These are phyloP conservation scores for Tirmania nivea DNA, from an alignment of 495 filamentous ascomycete genomes.

Conservation along the genomic window DNA sequence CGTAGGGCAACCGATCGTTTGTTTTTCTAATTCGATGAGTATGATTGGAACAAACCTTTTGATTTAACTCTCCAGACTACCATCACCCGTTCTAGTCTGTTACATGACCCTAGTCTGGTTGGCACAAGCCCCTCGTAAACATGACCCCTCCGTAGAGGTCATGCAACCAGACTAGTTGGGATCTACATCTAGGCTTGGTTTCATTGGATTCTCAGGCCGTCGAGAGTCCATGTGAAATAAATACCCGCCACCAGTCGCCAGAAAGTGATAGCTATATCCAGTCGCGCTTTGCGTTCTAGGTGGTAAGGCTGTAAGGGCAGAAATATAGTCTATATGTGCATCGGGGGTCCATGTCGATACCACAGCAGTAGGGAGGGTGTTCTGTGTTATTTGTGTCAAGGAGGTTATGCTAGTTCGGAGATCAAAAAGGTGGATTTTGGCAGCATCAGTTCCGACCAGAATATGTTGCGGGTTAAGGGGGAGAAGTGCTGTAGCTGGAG, in stretches of 20 bases:
- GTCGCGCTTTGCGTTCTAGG: slow-evolving; percentile 31
- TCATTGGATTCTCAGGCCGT: slow-evolving; percentile 32
- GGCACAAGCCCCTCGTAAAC: too few species aligned
- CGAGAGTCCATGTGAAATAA: slow-evolving; percentile 74
- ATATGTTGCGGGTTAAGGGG: slow-evolving; percentile 53
- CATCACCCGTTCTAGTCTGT: too few species aligned
- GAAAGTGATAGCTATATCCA: slow-evolving; percentile 77
- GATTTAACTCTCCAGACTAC: too few species aligned
- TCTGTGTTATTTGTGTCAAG: not conserved
- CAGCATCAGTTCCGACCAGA: slow-evolving; percentile 74
- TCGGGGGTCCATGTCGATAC: slow-evolving; percentile 5
- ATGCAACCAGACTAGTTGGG: too few species aligned
- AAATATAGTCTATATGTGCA: slow-evolving; percentile 77
- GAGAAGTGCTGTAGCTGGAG: not conserved
- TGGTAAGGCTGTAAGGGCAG: slow-evolving; percentile 67
- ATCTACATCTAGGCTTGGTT: too few species aligned
- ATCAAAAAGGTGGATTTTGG: slow-evolving; percentile 75
- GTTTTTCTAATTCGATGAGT: too few species aligned
- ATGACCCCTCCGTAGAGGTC: too few species aligned
- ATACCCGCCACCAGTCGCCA: slow-evolving; percentile 76
- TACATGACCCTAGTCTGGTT: too few species aligned
- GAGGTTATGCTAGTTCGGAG: slow-evolving; percentile 45
- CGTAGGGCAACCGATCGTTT: too few species aligned
- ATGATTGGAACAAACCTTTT: too few species aligned
- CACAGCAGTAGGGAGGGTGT: not conserved